Evolutionary conservation across 1,284 basidiomycete species (phyloP).

Genomic region (Marasmius tenuissimus): DNA sequence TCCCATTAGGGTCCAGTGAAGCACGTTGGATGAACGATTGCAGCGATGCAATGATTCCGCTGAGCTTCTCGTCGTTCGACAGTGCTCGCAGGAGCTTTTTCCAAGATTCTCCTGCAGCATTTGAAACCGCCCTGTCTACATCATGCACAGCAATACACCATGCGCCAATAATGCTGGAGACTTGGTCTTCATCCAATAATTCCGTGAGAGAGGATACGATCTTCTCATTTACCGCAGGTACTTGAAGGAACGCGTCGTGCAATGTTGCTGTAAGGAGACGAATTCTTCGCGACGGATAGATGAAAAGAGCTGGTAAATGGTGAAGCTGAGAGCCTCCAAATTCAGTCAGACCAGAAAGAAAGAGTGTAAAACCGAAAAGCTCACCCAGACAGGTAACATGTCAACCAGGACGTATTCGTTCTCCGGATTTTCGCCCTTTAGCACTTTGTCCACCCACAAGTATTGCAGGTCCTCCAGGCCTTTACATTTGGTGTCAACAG

Average conservation of each 20-base stretch:
- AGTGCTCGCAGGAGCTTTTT: constrained; percentile 34
- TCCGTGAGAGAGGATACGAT: constrained; percentile 64
- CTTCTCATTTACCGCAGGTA: constrained; percentile 52
- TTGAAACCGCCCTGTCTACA: constrained; percentile 63
- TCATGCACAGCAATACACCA: constrained; percentile 81
- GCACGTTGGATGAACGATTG: constrained; percentile 54
- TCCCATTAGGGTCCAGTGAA: constrained; percentile 63
- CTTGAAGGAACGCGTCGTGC: constrained; percentile 67
- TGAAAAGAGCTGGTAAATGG: constrained; percentile 79
- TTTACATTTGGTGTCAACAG: constrained; percentile 81
- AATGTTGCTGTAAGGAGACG: constrained; percentile 69
- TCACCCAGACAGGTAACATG: constrained; percentile 87
- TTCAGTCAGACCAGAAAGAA: constrained; percentile 11
- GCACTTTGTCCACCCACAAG: constrained; percentile 63
- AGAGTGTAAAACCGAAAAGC: constrained; percentile 29
- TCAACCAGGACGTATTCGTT: constrained; percentile 53
- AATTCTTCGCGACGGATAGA: constrained; percentile 81
- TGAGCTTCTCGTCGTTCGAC: not conserved
- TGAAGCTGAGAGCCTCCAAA: constrained; percentile 58
- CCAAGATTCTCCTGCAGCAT: constrained; percentile 58
- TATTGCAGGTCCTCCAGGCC: constrained; percentile 85
- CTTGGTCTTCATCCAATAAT: constrained; percentile 50
- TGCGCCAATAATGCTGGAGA: constrained; percentile 74
- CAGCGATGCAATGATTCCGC: constrained; percentile 25
- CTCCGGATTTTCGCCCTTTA: constrained; percentile 30